Evolutionary conservation across 306 rosid species (phyloP), one percentile per base, ranked within the genome.

Genomic region (Medicago lupulina): DNA sequence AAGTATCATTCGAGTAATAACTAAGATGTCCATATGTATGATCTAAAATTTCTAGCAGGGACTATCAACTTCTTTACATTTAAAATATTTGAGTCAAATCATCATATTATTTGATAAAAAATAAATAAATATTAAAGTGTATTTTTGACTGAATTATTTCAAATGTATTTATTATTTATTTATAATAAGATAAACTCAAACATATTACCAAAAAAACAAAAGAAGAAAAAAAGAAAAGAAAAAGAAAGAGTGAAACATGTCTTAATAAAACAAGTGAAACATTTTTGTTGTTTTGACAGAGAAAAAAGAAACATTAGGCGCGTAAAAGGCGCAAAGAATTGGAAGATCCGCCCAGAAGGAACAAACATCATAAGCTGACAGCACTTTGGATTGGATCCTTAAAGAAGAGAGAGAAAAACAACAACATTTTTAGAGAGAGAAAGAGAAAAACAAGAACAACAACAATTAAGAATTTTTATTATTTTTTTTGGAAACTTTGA

Each of bases 271-370:
- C 18, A 28, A 28, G 31, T 7, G 19, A 14, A 31, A 4, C 28
- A 17, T 23, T 57, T 74, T 11, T 9, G 9, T 61, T 61, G 67
- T 61, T 65, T 46, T 60, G 63, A 77, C 81, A 19, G 74, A 74
- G 66, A 28, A 49, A 0, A 25, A 31, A 67, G 46, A 67, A 53
- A 71, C 53, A 62, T 76, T 64, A 50, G 55, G 84, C 81, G 85
- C 92, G 93, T 66, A 79, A 88, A 80, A 34, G 82, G 78, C 81
- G 90, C 88, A 18, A 67, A 72, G 63, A 80, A 82, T 93, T 79
- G 97, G 62, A 85, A 81, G 74, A 80, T 83, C 92, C 89, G 89
- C 88, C 92, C 55, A 28, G 31, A 1, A 28, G 31, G 31, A 28
- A 28, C 38, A 50, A 47, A 50, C 25, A 21, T 70, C 60, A 46